Conservation (phyloP, 768 basidiomycete species). For the Mycena venus region DNA sequence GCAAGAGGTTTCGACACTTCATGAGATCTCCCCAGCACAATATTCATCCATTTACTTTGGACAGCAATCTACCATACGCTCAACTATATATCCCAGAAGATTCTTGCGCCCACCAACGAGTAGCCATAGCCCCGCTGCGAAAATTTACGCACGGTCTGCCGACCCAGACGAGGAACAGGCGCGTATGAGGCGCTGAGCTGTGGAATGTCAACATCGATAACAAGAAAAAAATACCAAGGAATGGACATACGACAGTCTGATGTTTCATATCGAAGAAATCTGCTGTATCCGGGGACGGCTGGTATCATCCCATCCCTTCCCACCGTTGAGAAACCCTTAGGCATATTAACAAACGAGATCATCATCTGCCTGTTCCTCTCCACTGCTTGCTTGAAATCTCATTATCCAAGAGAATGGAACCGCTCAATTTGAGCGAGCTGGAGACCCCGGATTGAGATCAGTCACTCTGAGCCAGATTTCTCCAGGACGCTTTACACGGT, state of each 20-base stretch:
- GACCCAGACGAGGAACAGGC: constrained; percentile 82
- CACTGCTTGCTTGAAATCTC: too few species aligned
- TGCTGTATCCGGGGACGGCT: constrained; percentile 89
- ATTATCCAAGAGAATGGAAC: too few species aligned
- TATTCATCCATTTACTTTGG: neutral
- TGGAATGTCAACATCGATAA: neutral
- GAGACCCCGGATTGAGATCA: too few species aligned
- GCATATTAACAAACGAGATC: too few species aligned
- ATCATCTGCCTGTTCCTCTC: too few species aligned
- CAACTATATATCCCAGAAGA: constrained; percentile 66
- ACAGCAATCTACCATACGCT: constrained; percentile 1
- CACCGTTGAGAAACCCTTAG: too few species aligned
- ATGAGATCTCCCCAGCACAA: too few species aligned
- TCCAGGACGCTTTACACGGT: too few species aligned
- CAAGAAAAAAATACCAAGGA: neutral
- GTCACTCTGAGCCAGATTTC: too few species aligned
- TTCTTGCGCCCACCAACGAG: constrained; percentile 72
- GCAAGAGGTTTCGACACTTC: constrained; percentile 89
- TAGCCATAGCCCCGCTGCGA: constrained; percentile 92
- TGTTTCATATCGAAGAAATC: constrained; percentile 94
- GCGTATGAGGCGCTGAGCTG: constrained; percentile 90
- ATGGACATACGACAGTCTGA: constrained; percentile 75
- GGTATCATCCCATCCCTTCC: too few species aligned
- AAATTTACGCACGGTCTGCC: constrained; percentile 86
- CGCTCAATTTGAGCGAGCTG: too few species aligned